Conservation (phyloP, 345 rosid species). For the Ailanthus altissimus region DNA sequence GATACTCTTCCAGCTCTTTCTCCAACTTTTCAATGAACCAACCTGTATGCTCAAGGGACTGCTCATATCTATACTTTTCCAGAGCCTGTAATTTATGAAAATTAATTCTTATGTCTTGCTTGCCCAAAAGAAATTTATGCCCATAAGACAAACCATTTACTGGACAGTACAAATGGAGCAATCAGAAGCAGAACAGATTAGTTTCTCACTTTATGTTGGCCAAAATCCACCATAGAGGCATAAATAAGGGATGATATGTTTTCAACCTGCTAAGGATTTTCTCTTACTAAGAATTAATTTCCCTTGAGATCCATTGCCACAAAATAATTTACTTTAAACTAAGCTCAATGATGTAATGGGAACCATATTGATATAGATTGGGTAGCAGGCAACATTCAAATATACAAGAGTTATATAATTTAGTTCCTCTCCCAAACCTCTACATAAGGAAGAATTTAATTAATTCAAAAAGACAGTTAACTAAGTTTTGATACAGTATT, state of each 20-base stretch:
- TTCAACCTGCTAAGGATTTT: not conserved
- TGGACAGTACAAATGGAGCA: not conserved
- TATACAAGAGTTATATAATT: not conserved
- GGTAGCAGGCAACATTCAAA: not conserved
- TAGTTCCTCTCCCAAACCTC: not conserved
- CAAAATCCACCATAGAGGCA: not conserved
- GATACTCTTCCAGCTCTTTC: conserved; percentile 80
- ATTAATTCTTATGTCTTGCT: not conserved
- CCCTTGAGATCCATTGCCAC: not conserved
- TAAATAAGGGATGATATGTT: not conserved
- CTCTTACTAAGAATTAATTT: not conserved
- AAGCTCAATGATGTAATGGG: not conserved
- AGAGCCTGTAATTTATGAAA: conserved; percentile 54
- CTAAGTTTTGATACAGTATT: not conserved
- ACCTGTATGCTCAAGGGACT: conserved; percentile 93
- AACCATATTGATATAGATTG: not conserved
- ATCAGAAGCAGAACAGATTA: not conserved
- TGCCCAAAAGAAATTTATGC: not conserved
- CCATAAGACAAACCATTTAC: not conserved
- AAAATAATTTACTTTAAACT: not conserved
- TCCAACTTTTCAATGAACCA: conserved; percentile 89
- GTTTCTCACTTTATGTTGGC: not conserved
- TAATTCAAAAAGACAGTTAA: not conserved
- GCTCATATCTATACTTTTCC: conserved; percentile 77
- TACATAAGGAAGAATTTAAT: not conserved